Percentiles rank a stretch among this genome's conserved stretches.
These are phyloP conservation scores for Nasturtium officinale DNA, from an alignment of 345 rosid genomes.

Conservation along the genomic window DNA sequence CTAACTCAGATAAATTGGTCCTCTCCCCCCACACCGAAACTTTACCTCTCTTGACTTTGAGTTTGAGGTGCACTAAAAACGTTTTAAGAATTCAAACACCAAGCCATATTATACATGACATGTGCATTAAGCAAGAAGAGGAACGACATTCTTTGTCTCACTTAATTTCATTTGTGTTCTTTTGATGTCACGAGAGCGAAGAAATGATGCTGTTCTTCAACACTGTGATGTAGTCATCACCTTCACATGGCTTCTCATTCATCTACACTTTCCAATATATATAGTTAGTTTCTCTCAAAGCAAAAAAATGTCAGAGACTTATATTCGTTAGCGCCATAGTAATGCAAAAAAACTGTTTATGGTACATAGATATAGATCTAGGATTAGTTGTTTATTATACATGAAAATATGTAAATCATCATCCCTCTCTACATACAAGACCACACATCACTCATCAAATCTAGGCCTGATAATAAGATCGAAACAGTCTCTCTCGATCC, in stretches of 20 bases:
- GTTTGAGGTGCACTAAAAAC: background rate
- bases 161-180: background rate
- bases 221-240: conserved; percentile 39
- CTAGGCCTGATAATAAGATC: background rate
- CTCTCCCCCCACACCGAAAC: background rate
- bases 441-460: conserved; percentile 5
- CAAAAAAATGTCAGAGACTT: background rate
- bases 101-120: background rate
- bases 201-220: conserved; percentile 40
- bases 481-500: background rate
- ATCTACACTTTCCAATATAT: conserved; percentile 35
- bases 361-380: background rate
- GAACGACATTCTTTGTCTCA: conserved; percentile 6
- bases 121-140: conserved; percentile 6
- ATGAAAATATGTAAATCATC: conserved; percentile 3
- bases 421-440: background rate
- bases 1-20: background rate
- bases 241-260: conserved; percentile 35
- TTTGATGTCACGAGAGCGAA: conserved; percentile 22
- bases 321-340: background rate
- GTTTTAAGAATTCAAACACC: background rate
- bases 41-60: background rate
- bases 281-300: background rate
- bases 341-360: background rate
- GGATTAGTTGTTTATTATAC: conserved; percentile 3